Conservation (phyloP, 2,329 filamentous ascomycete genomes). For the Tolypocladium nubicola region DNA sequence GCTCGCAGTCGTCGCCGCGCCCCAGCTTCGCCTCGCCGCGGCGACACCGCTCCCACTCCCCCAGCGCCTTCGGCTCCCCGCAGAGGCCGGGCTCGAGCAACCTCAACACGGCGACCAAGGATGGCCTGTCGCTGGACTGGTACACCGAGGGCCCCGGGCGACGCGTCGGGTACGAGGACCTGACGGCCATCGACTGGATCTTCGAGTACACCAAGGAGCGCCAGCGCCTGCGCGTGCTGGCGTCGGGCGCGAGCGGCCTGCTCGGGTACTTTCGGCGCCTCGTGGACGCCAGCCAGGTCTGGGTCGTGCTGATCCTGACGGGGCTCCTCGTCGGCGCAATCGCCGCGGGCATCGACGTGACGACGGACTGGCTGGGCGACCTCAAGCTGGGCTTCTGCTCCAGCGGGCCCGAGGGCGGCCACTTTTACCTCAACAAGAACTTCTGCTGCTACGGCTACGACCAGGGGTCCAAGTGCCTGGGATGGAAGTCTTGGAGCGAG, state of each 20-base stretch:
- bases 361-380: constrained; percentile 87
- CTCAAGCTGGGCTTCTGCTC: constrained; percentile 84
- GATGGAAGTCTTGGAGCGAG: constrained; percentile 79
- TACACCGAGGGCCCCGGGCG: constrained; percentile 80
- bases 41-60: neutral
- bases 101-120: constrained; percentile 25
- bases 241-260: constrained; percentile 57
- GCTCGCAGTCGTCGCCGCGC: neutral
- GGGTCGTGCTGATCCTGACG: constrained; percentile 78
- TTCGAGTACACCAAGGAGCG: constrained; percentile 97
- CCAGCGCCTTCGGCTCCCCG: constrained; percentile 4
- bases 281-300: constrained; percentile 80
- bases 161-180: constrained; percentile 87
- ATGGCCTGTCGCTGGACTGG: constrained; percentile 59
- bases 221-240: constrained; percentile 70
- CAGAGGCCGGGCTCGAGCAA: constrained; percentile 2
- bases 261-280: constrained; percentile 63
- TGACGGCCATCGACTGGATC: constrained; percentile 99
- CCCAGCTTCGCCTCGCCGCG: constrained; percentile 1
- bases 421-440: constrained; percentile 80
- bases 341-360: constrained; percentile 81
- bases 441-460: constrained; percentile 95
- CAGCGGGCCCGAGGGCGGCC: constrained; percentile 62
- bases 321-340: constrained; percentile 75
- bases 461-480: constrained; percentile 67